These are phyloP conservation scores for Anisodus tanguticus DNA, from an alignment of 257 asterid genomes.

Conservation along the genomic window DNA sequence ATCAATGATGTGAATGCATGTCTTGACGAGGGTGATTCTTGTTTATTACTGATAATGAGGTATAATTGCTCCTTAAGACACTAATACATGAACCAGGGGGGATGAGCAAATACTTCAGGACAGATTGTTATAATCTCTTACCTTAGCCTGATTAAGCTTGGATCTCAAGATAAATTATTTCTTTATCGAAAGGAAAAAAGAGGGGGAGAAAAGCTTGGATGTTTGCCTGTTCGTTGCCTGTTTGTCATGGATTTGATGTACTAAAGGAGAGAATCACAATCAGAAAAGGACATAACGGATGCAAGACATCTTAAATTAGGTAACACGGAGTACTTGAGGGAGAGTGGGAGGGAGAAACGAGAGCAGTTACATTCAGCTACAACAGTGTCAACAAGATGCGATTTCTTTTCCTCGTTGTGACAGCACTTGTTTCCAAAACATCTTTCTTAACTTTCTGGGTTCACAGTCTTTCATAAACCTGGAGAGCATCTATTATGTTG, in stretches of 20 bases:
- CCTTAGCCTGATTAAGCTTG: not conserved
- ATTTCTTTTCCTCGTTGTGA: not conserved
- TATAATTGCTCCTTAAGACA: not conserved
- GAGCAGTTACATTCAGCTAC: not conserved
- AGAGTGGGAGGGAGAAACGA: not conserved
- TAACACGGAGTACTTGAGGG: not conserved
- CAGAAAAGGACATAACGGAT: too few species aligned
- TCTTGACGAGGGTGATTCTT: not conserved
- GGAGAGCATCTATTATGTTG: slow-evolving; percentile 10
- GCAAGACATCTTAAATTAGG: not conserved
- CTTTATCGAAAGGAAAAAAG: not conserved
- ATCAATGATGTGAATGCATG: not conserved
- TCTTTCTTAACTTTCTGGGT: not conserved
- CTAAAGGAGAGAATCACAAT: not conserved
- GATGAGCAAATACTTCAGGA: not conserved
- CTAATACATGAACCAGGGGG: not conserved
- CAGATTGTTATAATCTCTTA: slow-evolving; percentile 9
- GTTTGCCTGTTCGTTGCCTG: not conserved
- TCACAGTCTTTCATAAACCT: not conserved
- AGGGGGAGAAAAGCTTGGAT: not conserved
- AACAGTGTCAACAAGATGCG: not conserved
- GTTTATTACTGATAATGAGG: slow-evolving; percentile 10
- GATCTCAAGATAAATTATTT: not conserved
- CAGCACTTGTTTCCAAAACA: not conserved
- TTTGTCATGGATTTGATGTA: not conserved